Base-by-base conservation (phyloP, 2,329 filamentous ascomycete genomes). In the Pleomassaria siparia region DNA sequence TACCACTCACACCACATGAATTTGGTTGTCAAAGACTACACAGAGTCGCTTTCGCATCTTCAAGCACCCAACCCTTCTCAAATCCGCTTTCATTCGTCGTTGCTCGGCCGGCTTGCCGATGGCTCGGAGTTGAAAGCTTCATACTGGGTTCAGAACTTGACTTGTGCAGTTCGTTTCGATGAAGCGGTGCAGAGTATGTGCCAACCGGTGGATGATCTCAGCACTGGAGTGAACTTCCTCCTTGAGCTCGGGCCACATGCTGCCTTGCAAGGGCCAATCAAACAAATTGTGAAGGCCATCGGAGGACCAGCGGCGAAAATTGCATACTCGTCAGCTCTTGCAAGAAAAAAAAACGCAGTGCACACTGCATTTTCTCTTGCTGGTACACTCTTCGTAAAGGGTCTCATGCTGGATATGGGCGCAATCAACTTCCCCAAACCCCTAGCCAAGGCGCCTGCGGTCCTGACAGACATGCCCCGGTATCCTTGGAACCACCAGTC, bases 1-100 rank as follows among this genome's bases (percentile, higher is more conserved):
- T 78, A 76, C 39, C 75, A 78, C 44, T 75, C 72, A 0, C 65
- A 68, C 28, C 73, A 76, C 35, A 74, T 75, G 71, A 22, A 63
- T 3, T 47, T 58, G 1, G 68, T 66, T 37, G 58, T 63, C 4
- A 53, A 46, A 5, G 53, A 60, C 2, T 73, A 74, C 15, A 48
- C 57, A 30, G 43, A 35, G 20, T 44, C 46, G 3, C 46, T 49
- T 24, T 10, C 28, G 3, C n/a, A 37, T 12, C 40, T 51, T 26
- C 21, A 44, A 26, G 7, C 24, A 2, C 36, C 44, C 11, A 44
- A 29, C 13, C 7, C 45, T 5, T 30, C 24, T 11, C n/a, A 24
- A 8, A 22, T 47, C n/a, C 33, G 29, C 3, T 46, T 52, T 20
- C 16, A 45, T n/a, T 52, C 49, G 7, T 49, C 52, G 2, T 28